A percentile compares a stretch with the other conserved stretches of the same genome.
Evolutionary conservation across 768 basidiomycete species (phyloP).

Genomic region (Suillus ampliporus): DNA sequence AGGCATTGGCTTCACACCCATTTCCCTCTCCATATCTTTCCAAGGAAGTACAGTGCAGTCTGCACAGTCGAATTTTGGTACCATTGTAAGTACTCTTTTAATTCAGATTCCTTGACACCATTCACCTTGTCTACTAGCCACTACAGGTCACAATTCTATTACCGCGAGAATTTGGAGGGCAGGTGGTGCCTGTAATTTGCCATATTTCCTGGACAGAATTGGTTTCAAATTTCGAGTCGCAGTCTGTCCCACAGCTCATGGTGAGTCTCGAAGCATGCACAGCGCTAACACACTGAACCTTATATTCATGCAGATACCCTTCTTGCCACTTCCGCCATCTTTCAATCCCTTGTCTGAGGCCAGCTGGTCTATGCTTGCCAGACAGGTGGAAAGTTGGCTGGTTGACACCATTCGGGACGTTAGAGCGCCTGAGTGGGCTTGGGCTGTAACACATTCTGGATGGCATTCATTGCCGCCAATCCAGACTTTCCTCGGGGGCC

Average conservation of each 20-base stretch:
- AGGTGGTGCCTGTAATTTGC: background rate
- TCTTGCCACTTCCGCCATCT: background rate
- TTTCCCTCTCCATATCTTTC: background rate
- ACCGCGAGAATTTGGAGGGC: background rate
- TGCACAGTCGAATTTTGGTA: background rate
- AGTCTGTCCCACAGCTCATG: background rate
- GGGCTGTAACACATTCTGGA: slow-evolving; percentile 10
- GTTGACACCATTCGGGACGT: slow-evolving; percentile 78
- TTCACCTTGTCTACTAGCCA: background rate
- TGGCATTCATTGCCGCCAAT: slow-evolving; percentile 7
- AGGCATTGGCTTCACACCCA: background rate
- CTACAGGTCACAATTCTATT: background rate
- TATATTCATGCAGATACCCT: slow-evolving; percentile 2
- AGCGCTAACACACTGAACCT: background rate
- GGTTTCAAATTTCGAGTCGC: background rate
- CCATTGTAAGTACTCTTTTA: slow-evolving; percentile 2
- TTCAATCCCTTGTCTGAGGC: background rate
- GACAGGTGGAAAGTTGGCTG: background rate
- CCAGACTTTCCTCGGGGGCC: background rate
- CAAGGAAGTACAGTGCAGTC: background rate
- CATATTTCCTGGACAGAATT: slow-evolving; percentile 1
- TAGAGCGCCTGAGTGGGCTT: slow-evolving; percentile 8
- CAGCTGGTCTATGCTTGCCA: background rate
- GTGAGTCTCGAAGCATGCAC: background rate
- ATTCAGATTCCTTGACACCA: background rate